Base-by-base conservation (phyloP, 441 rosid genomes). In the Mallotus repandus region DNA sequence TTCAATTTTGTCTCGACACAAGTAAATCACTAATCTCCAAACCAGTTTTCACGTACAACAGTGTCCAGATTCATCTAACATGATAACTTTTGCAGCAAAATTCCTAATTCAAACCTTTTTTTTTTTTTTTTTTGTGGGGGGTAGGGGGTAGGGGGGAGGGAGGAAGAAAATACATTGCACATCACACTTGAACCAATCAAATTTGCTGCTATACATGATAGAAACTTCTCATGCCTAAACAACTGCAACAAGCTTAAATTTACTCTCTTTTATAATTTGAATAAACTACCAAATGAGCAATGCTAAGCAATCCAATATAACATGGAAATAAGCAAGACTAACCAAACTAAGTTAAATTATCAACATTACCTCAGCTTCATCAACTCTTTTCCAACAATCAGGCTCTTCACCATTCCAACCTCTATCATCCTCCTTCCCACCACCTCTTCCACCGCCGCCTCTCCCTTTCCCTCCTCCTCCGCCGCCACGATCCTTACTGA, bases 391-490 rank as follows among this genome's bases (percentile, higher is more conserved):
- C 99, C 99, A 96, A 59, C 87, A 86, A 89, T 87, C 92, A 59
- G 98, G 99, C 78, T 96, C 99, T 29, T 81, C 94, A 8, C 97
- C 97, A 70, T 93, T 97, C 98, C 99, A 91, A 41, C 66, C 78
- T 43, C 78, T 77, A 64, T 92, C 95, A 38, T 89, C 98, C 12
- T 88, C 94, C 66, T 82, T 84, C 77, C 78, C 81, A 7, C 76
- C 81, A 72, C 81, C 81, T 54, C 74, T 70, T 59, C 86, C 82
- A 38, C 73, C 58, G 52, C 75, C 82, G 29, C 80, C 84, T 77
- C 81, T 84, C 46, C 72, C 72, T 68, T 87, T 85, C 49, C 72
- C 60, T 48, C 69, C 84, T 43, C 76, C 80, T 13, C 81, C 76
- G 12, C 60, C 13, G 7, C 48, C 9, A 18, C 78, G 80, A 78